These are phyloP conservation scores for Coemansia sp. DNA, from an alignment of 192 early-diverging fungal species.

Conservation along the genomic window DNA sequence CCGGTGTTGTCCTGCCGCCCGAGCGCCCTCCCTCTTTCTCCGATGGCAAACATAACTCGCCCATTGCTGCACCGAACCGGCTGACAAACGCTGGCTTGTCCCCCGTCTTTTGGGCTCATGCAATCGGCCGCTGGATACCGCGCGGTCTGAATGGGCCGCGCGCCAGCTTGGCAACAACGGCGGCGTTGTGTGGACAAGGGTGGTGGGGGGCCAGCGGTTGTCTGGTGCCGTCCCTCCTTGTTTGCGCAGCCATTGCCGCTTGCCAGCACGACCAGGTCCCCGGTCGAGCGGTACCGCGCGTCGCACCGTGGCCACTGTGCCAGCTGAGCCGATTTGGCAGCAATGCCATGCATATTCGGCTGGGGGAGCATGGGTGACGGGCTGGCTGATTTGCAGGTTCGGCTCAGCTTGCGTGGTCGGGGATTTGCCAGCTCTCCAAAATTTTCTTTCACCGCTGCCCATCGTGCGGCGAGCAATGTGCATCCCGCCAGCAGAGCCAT, in stretches of 20 bases:
- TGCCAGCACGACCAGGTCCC: neutral
- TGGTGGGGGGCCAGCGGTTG: neutral
- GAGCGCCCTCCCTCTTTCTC: conserved; percentile 6
- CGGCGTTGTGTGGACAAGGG: neutral
- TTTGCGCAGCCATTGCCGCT: neutral
- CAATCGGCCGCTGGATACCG: neutral
- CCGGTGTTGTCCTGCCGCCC: conserved; percentile 1
- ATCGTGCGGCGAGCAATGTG: neutral
- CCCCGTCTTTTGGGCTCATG: neutral
- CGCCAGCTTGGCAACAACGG: neutral
- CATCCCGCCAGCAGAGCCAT: neutral
- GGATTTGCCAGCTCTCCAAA: conserved; percentile 10
- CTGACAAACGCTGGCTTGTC: conserved; percentile 7
- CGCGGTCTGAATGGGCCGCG: neutral
- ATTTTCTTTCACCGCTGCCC: conserved; percentile 6
- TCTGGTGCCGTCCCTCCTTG: neutral
- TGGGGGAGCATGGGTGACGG: neutral
- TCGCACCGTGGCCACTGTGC: neutral
- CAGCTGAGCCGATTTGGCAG: neutral
- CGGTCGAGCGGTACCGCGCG: neutral
- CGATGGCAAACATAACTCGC: neutral
- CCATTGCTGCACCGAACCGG: neutral
- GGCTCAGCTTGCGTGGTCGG: conserved; percentile 12
- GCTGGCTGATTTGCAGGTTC: conserved; percentile 6
- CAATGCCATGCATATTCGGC: neutral